These are phyloP conservation scores for Vaccinium vitisidaea DNA, from an alignment of 148 eudicot species.

Conservation along the genomic window DNA sequence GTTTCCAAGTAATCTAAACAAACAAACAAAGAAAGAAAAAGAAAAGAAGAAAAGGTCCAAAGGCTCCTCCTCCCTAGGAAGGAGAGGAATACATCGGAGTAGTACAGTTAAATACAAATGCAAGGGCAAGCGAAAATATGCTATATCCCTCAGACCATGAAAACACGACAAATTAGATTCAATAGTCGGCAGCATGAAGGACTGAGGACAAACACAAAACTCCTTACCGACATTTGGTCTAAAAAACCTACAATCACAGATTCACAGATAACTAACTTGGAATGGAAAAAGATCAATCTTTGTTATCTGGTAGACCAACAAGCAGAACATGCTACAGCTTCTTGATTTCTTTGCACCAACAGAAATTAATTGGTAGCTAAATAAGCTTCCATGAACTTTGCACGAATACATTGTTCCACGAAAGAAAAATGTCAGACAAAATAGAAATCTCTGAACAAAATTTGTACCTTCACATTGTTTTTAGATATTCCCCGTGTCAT, in stretches of 20 bases:
- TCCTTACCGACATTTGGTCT: background rate
- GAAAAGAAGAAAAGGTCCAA: background rate
- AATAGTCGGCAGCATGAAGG: background rate
- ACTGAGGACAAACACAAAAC: background rate
- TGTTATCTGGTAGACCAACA: background rate
- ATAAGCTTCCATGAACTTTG: background rate
- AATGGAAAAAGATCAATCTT: background rate
- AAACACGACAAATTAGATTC: too few relatives aligned
- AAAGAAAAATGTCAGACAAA: background rate
- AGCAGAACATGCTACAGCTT: conserved; percentile 1
- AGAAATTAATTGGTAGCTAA: background rate
- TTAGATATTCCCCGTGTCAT: background rate
- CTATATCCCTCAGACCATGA: background rate
- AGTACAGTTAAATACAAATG: background rate
- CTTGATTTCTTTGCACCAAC: background rate
- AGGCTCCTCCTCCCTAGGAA: background rate
- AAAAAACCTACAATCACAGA: background rate
- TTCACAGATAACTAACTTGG: background rate
- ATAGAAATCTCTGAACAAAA: background rate
- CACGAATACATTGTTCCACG: background rate
- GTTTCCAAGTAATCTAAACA: background rate
- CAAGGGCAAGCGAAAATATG: background rate
- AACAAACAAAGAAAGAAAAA: background rate
- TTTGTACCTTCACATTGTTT: background rate
- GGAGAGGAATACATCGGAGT: background rate